Evolutionary conservation across 2,329 filamentous ascomycete genomes (phyloP).

Genomic region (Penicillium digitatum): DNA sequence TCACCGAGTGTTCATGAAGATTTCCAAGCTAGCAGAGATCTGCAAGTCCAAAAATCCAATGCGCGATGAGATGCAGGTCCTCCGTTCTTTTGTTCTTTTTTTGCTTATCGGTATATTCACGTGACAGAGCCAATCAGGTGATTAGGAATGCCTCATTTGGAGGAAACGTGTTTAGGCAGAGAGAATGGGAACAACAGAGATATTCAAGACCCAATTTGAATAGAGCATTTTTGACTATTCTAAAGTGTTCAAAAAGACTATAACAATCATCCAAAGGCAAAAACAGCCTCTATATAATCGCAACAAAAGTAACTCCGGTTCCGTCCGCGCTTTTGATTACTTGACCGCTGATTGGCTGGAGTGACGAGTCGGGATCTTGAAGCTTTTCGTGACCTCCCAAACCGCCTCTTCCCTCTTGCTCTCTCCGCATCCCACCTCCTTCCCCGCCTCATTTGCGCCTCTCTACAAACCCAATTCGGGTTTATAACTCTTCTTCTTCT

Average conservation of each 20-base stretch:
- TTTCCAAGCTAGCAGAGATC: neutral
- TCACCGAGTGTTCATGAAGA: conserved; percentile 55
- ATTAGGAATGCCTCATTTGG: conserved; percentile 1
- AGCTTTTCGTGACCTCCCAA: conserved; percentile 41
- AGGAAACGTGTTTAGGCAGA: neutral
- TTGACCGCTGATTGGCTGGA: conserved; percentile 6
- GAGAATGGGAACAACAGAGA: neutral
- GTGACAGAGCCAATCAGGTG: conserved; percentile 16
- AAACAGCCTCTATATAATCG: neutral
- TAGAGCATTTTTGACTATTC: neutral
- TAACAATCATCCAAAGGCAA: neutral
- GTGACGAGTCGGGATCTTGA: conserved; percentile 37
- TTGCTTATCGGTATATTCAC: conserved; percentile 27
- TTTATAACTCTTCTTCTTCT: conserved; percentile 26
- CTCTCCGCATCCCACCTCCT: conserved; percentile 25
- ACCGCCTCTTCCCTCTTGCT: conserved; percentile 24
- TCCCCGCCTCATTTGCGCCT: conserved; percentile 32
- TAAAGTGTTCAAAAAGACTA: neutral
- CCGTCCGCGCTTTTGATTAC: conserved; percentile 27
- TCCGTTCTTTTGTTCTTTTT: conserved; percentile 19
- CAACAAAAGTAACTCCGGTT: conserved; percentile 33
- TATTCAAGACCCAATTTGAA: too few relatives aligned
- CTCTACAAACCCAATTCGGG: conserved; percentile 37
- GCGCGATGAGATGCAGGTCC: conserved; percentile 6
- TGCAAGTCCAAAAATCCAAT: conserved; percentile 1